These are phyloP conservation scores for Penicillium riverlandense DNA, from an alignment of 495 filamentous ascomycete genomes.

Conservation along the genomic window DNA sequence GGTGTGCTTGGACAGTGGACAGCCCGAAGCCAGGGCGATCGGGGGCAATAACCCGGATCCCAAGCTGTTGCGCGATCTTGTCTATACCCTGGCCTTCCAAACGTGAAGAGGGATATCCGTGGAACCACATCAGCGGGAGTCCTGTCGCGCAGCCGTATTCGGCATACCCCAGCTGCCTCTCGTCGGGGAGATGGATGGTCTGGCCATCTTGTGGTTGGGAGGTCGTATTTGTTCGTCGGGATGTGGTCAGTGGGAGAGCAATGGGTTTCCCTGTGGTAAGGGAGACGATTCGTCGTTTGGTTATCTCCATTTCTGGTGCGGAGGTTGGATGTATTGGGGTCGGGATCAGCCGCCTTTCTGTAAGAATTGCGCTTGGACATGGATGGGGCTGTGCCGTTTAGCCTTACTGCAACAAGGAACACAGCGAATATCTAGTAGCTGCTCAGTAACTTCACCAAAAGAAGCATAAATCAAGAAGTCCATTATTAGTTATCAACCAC, in stretches of 20 bases:
- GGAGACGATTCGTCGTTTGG: too few relatives aligned
- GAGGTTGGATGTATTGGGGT: too few relatives aligned
- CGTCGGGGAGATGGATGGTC: conserved; percentile 29
- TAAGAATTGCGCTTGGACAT: too few relatives aligned
- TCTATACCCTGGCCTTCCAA: conserved; percentile 27
- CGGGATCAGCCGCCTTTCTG: too few relatives aligned
- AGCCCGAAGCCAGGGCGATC: conserved; percentile 40
- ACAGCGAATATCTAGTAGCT: too few relatives aligned
- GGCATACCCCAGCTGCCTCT: conserved; percentile 31
- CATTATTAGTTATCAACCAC: too few relatives aligned
- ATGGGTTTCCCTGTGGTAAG: not conserved
- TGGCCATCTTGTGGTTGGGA: conserved; percentile 7
- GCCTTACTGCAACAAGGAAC: too few relatives aligned
- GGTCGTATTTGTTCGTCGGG: not conserved
- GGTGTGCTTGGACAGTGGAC: conserved; percentile 28
- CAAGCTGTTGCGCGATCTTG: conserved; percentile 13
- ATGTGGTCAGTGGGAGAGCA: not conserved
- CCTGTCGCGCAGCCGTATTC: conserved; percentile 29
- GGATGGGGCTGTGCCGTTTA: too few relatives aligned
- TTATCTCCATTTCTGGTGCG: too few relatives aligned
- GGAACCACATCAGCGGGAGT: conserved; percentile 32
- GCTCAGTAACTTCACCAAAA: too few relatives aligned
- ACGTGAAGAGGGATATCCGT: conserved; percentile 37
- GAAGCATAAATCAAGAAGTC: too few relatives aligned
- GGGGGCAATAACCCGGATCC: conserved; percentile 28